These are phyloP conservation scores for Aspergillus clavatus DNA, from an alignment of 2,329 filamentous ascomycete genomes.

Conservation along the genomic window DNA sequence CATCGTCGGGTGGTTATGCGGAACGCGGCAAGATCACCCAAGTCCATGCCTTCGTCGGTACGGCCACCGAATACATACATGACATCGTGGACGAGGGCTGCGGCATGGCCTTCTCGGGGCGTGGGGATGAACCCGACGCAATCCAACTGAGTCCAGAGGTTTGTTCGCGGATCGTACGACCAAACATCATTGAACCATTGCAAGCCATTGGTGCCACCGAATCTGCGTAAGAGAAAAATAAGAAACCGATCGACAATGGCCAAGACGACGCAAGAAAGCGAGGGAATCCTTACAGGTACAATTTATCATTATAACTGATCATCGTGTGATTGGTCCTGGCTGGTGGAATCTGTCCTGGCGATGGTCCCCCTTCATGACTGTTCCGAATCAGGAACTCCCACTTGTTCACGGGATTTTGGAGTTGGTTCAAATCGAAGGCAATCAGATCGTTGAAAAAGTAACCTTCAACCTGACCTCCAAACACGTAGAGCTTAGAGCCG, in stretches of 20 bases:
- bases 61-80: constrained; percentile 99
- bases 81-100: constrained; percentile 88
- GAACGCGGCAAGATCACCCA: constrained; percentile 88
- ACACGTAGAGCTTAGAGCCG: constrained; percentile 94
- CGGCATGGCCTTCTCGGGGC: constrained; percentile 88
- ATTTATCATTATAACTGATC: constrained; percentile 84
- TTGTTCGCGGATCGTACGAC: constrained; percentile 81
- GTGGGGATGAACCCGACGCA: constrained; percentile 97
- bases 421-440: constrained; percentile 89
- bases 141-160: constrained; percentile 82
- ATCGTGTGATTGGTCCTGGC: constrained; percentile 93
- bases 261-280: not conserved
- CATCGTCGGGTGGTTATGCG: constrained; percentile 77
- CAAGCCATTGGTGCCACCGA: constrained; percentile 92
- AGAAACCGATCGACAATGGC: constrained; percentile 3
- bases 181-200: constrained; percentile 99
- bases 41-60: constrained; percentile 84
- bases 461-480: constrained; percentile 94
- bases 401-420: constrained; percentile 83
- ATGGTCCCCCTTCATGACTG: constrained; percentile 54
- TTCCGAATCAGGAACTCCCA: constrained; percentile 91
- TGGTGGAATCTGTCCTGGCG: constrained; percentile 67
- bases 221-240: constrained; percentile 51
- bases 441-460: constrained; percentile 97
- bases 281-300: constrained; percentile 69